Evolutionary conservation across 305 asterid genomes (phyloP).

Genomic region (Fraxinus sp.): DNA sequence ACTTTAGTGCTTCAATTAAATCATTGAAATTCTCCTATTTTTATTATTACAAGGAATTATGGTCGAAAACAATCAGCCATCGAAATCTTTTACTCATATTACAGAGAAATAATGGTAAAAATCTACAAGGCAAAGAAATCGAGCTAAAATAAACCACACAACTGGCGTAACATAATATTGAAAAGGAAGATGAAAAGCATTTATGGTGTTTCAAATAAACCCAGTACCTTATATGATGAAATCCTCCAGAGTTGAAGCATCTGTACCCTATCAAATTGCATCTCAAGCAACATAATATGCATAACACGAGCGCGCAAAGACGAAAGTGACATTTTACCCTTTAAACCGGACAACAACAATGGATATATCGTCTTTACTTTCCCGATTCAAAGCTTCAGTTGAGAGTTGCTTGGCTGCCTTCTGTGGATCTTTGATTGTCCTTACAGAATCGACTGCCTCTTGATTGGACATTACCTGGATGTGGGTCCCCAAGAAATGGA

Average conservation of each 20-base stretch:
- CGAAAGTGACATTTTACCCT: slow-evolving; percentile 17
- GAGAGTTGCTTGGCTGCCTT: slow-evolving; percentile 84
- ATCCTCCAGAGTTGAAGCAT: neutral
- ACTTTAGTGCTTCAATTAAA: slow-evolving; percentile 11
- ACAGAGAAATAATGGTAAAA: slow-evolving; percentile 32
- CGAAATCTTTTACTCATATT: neutral
- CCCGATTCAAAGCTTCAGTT: slow-evolving; percentile 64
- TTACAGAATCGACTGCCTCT: slow-evolving; percentile 76
- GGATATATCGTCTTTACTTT: slow-evolving; percentile 86
- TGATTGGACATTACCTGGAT: slow-evolving; percentile 80
- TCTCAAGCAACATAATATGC: slow-evolving; percentile 26
- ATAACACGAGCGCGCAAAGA: slow-evolving; percentile 23
- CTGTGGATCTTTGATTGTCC: slow-evolving; percentile 64
- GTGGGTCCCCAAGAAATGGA: neutral
- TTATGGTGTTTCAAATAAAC: slow-evolving; percentile 1
- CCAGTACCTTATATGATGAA: neutral
- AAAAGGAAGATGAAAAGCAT: slow-evolving; percentile 22
- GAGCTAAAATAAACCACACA: slow-evolving; percentile 41
- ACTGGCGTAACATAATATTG: slow-evolving; percentile 27
- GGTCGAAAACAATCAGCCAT: slow-evolving; percentile 1
- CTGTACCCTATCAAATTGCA: slow-evolving; percentile 22
- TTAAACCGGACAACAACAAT: slow-evolving; percentile 77
- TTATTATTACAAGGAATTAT: slow-evolving; percentile 34
- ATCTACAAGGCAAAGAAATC: slow-evolving; percentile 49
- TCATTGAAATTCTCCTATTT: slow-evolving; percentile 8